Evolutionary conservation across 805 yeast species (phyloP).

Genomic region (Tanozyma kutaoensis): DNA sequence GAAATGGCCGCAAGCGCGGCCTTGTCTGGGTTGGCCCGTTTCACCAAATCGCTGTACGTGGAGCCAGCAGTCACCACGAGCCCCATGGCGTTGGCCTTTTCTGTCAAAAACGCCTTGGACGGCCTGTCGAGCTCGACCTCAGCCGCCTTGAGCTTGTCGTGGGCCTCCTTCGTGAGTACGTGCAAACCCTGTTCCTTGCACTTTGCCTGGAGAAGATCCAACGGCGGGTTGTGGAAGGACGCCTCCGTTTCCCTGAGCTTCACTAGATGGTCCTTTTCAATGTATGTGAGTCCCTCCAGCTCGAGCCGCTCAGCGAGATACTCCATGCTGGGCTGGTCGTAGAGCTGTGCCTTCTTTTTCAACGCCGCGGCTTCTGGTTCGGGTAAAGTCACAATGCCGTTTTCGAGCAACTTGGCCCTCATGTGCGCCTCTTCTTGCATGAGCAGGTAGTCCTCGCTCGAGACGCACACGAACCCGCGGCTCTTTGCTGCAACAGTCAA

Average conservation of each 20-base stretch:
- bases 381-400: constrained; percentile 22
- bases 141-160: constrained; percentile 4
- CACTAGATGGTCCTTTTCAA: no score
- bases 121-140: constrained; percentile 19
- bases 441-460: constrained; percentile 12
- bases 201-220: no score
- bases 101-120: constrained; percentile 14
- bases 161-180: constrained; percentile 8
- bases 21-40: constrained; percentile 4
- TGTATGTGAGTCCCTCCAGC: no score
- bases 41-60: constrained; percentile 16
- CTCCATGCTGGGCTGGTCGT: no score
- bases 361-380: constrained; percentile 8
- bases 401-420: constrained; percentile 14
- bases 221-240: no score
- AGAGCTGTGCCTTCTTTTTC: constrained; percentile 1
- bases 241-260: no score
- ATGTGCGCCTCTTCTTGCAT: constrained; percentile 20
- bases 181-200: constrained; percentile 3
- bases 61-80: constrained; percentile 15
- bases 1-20: constrained; percentile 1
- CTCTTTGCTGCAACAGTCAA: constrained; percentile 9
- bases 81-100: constrained; percentile 22
- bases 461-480: constrained; percentile 16
- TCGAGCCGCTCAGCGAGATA: no score